These are phyloP conservation scores for Gossypium rotundifolium DNA, from an alignment of 345 rosid genomes.

Conservation along the genomic window DNA sequence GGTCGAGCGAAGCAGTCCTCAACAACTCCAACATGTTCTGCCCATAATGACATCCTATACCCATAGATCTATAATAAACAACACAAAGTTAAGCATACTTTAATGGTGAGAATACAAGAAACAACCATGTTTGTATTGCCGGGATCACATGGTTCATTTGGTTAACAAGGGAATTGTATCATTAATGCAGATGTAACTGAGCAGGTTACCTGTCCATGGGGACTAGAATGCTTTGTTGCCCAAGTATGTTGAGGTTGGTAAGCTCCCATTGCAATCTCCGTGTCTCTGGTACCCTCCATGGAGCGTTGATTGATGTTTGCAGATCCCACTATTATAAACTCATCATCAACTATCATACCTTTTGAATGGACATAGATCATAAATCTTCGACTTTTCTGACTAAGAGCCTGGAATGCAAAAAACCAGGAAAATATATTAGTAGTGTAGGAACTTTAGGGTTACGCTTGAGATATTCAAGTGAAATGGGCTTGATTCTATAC, in stretches of 20 bases:
- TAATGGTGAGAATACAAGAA: neutral
- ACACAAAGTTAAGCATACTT: neutral
- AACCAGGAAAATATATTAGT: neutral
- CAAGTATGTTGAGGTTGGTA: constrained; percentile 93
- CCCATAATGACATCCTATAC: constrained; percentile 96
- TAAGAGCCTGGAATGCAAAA: constrained; percentile 40
- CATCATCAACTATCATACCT: constrained; percentile 95
- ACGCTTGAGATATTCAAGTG: neutral
- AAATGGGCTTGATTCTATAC: neutral
- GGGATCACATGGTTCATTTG: neutral
- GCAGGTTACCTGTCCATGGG: constrained; percentile 68
- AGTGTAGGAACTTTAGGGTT: neutral
- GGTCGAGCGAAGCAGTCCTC: constrained; percentile 62
- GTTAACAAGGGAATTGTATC: neutral
- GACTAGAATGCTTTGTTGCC: constrained; percentile 53
- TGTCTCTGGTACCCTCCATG: constrained; percentile 92
- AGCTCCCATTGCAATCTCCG: constrained; percentile 98
- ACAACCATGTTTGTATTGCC: neutral
- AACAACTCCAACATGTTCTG: constrained; percentile 64
- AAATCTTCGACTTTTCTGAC: constrained; percentile 63
- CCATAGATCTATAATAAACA: constrained; percentile 57
- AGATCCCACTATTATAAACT: constrained; percentile 78
- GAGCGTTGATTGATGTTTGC: constrained; percentile 98
- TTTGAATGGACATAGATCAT: constrained; percentile 97
- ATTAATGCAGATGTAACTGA: neutral